Percentiles rank a stretch among this genome's conserved stretches.
Evolutionary conservation across 805 yeast genomes (phyloP).

Genomic region (Clavispora fructus): DNA sequence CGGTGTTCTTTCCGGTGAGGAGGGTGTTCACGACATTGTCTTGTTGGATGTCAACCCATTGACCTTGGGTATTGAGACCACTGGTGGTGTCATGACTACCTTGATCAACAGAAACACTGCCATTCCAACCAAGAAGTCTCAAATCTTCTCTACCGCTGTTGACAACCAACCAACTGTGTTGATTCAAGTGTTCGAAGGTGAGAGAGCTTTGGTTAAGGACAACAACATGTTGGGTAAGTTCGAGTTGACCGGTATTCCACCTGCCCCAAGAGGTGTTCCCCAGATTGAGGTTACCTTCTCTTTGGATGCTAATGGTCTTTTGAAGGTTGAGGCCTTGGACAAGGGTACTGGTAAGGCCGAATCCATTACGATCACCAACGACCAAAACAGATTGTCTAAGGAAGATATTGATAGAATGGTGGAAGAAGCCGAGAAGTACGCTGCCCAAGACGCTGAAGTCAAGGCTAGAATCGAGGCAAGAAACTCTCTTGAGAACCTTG

Average conservation of each 20-base stretch:
- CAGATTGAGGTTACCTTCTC: conserved; percentile 19
- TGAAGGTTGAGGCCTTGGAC: conserved; percentile 18
- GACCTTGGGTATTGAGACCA: conserved; percentile 19
- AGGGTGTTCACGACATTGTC: conserved; percentile 70
- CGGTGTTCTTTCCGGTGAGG: conserved; percentile 19
- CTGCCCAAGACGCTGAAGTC: conserved; percentile 16
- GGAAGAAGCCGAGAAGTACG: conserved; percentile 18
- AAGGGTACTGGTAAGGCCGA: conserved; percentile 18
- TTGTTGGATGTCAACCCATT: conserved; percentile 20
- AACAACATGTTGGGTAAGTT: conserved; percentile 19
- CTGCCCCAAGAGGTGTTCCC: conserved; percentile 20
- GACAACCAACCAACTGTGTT: conserved; percentile 20
- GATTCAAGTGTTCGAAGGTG: conserved; percentile 19
- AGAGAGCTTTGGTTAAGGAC: conserved; percentile 20
- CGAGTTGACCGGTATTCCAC: conserved; percentile 19
- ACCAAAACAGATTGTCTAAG: conserved; percentile 17
- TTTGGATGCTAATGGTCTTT: conserved; percentile 18
- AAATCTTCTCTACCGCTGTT: conserved; percentile 18
- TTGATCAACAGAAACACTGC: conserved; percentile 19
- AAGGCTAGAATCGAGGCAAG: conserved; percentile 17
- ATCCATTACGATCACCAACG: conserved; percentile 17
- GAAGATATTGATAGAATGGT: conserved; percentile 19
- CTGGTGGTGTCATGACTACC: conserved; percentile 19
- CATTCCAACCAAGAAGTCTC: conserved; percentile 19
- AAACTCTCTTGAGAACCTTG: conserved; percentile 17